Base-by-base conservation (phyloP, 1,139 yeast species). In the Sugiyamaella japonica region DNA sequence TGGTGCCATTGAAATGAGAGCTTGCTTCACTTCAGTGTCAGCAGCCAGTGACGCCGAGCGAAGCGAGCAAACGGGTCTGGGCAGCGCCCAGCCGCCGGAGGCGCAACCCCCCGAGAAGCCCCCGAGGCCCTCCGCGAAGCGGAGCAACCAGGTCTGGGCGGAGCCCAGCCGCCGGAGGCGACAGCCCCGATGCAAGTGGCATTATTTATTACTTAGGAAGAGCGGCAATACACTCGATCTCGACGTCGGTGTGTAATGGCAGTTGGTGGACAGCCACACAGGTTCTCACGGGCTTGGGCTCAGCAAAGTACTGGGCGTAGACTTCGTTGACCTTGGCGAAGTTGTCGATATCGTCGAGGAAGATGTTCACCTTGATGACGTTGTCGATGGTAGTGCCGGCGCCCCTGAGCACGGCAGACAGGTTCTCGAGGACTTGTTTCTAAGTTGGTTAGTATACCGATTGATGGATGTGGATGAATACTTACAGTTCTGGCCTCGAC, bases 281-380 rank as follows among this genome's bases (percentile, higher is more conserved):
- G 51, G 81, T 76, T 69, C 86, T 73, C 29, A 82, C 80, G n/a
- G 86, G 86, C 63, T 74, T 74, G 52, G 74, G 73, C 32, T 61
- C 61, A 2, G 73, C 70, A 66, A 81, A 78, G 64, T 76, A 71
- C 60, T 74, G 70, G 23, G 72, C 75, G 65, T 81, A 81, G 40
- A 81, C 74, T 53, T 72, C 68, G 66, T 80, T 81, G 64, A 82
- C 74, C 32, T 66, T 70, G 17, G 75, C 67, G 38, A 78, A 74
- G 65, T 79, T 76, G 44, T 70, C 71, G 50, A 76, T 74, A 62
- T 79, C 76, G 41, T 76, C 71, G 52, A 82, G 74, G 67, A 80
- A 80, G 62, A 80, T 72, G 59, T 78, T 67, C 7, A 80, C 83
- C 69, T 82, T 82, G 66, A 82, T 66, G 9, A 76, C 82, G 57